Conservation (phyloP, 2,329 filamentous ascomycete species). For the Cladosporium austrohemisphaericum region DNA sequence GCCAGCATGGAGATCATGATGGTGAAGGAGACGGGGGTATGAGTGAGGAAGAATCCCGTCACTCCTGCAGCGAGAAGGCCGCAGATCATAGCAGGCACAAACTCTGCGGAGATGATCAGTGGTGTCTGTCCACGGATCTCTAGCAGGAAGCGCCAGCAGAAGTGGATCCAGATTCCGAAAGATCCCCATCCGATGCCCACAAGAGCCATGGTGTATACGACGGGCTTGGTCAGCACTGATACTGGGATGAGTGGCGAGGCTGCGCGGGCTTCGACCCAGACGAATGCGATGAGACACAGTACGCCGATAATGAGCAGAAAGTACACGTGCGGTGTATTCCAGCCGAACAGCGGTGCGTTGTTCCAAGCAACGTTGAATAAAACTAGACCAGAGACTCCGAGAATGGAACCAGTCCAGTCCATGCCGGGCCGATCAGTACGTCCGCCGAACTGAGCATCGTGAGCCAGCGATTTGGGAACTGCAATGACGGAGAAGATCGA, state of each 20-base stretch:
- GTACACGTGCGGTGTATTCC: constrained; percentile 28
- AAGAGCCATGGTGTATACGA: constrained; percentile 27
- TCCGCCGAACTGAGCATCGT: constrained; percentile 21
- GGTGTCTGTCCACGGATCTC: constrained; percentile 32
- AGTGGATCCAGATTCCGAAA: constrained; percentile 36
- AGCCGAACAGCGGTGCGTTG: constrained; percentile 32
- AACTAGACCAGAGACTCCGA: constrained; percentile 30
- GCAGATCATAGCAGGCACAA: constrained; percentile 32
- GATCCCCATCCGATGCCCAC: constrained; percentile 31
- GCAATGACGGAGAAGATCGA: constrained; percentile 25
- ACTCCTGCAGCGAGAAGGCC: constrained; percentile 35
- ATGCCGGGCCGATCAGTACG: constrained; percentile 17
- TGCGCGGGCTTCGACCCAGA: constrained; percentile 29
- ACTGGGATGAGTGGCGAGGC: constrained; percentile 26
- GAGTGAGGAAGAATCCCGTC: constrained; percentile 38
- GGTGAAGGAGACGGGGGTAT: constrained; percentile 35
- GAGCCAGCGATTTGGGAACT: constrained; percentile 24
- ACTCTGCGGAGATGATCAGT: constrained; percentile 33
- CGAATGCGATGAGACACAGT: constrained; percentile 27
- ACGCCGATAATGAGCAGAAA: constrained; percentile 30
- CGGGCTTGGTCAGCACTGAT: constrained; percentile 24
- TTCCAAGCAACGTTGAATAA: constrained; percentile 34
- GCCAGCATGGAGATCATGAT: constrained; percentile 38
- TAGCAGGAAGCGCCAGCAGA: constrained; percentile 34
- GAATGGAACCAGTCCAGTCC: constrained; percentile 28